These are phyloP conservation scores for Combretum micranthum DNA, from an alignment of 345 rosid genomes.

Conservation along the genomic window DNA sequence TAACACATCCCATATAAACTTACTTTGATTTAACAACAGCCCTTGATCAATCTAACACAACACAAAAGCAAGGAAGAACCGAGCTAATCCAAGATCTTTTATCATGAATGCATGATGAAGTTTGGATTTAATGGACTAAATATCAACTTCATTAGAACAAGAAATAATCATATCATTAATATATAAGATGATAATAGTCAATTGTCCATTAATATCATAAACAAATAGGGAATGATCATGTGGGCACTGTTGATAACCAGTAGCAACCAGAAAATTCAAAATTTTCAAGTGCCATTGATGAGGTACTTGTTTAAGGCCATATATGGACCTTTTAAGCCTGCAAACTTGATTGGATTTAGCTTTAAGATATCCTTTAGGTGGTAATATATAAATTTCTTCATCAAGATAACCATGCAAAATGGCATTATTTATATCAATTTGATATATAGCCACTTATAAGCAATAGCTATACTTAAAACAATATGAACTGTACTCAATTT, in stretches of 20 bases:
- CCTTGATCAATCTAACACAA: background rate
- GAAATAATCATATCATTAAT: conserved; percentile 1
- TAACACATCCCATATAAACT: background rate
- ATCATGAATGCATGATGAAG: background rate
- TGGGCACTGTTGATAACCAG: background rate
- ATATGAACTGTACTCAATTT: background rate
- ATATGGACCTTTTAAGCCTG: background rate
- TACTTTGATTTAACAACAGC: background rate
- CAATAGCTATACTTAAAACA: background rate
- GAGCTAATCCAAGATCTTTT: too few relatives aligned
- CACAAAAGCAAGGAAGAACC: background rate
- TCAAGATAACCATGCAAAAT: background rate
- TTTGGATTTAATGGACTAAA: background rate
- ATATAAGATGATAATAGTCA: background rate
- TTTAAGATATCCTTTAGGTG: background rate
- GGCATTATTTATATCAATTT: background rate
- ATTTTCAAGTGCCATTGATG: background rate
- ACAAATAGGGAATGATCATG: background rate
- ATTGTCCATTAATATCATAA: background rate
- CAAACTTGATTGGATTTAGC: background rate
- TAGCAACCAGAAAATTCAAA: too few relatives aligned
- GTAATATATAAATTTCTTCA: background rate
- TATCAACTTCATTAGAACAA: too few relatives aligned
- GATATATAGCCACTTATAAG: background rate
- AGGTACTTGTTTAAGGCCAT: background rate